Evolutionary conservation across 768 basidiomycete species (phyloP).

Genomic region (Serendipita sp.): DNA sequence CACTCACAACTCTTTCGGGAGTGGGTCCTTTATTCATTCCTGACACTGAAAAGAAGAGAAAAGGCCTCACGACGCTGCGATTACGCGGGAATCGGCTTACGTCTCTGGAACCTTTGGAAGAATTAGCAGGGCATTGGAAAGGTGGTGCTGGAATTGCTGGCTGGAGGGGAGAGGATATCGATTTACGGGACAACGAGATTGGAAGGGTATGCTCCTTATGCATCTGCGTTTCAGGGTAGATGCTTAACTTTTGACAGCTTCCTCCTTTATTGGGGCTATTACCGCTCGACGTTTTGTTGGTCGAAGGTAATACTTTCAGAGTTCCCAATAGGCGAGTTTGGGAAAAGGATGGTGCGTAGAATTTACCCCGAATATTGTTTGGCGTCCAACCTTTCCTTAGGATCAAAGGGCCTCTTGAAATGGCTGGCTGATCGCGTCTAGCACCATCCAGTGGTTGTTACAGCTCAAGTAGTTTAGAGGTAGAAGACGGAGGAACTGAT

Average conservation of each 20-base stretch:
- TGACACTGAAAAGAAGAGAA: conserved; percentile 16
- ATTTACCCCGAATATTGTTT: neutral
- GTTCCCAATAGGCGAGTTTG: conserved; percentile 66
- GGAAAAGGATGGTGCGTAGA: conserved; percentile 51
- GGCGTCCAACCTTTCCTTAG: neutral
- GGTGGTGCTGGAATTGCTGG: conserved; percentile 42
- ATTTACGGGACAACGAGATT: conserved; percentile 70
- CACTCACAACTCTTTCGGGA: conserved; percentile 28
- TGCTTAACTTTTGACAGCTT: conserved; percentile 20
- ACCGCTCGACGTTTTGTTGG: conserved; percentile 64
- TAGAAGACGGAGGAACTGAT: too few relatives aligned
- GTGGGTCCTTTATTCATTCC: conserved; percentile 9
- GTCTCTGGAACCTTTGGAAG: conserved; percentile 44
- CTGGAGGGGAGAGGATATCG: conserved; percentile 72
- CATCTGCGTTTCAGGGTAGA: too few relatives aligned
- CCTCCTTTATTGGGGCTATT: conserved; percentile 55
- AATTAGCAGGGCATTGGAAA: conserved; percentile 46
- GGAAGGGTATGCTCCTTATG: conserved; percentile 19
- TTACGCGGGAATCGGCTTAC: conserved; percentile 53
- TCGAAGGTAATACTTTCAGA: conserved; percentile 77
- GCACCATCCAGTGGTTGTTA: too few relatives aligned
- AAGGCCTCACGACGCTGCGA: conserved; percentile 47
- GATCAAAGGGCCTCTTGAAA: conserved; percentile 61
- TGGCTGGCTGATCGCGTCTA: conserved; percentile 31
- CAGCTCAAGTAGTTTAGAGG: too few relatives aligned